Evolutionary conservation across 148 eudicot species (phyloP).

Genomic region (Chenopodium formosanum): DNA sequence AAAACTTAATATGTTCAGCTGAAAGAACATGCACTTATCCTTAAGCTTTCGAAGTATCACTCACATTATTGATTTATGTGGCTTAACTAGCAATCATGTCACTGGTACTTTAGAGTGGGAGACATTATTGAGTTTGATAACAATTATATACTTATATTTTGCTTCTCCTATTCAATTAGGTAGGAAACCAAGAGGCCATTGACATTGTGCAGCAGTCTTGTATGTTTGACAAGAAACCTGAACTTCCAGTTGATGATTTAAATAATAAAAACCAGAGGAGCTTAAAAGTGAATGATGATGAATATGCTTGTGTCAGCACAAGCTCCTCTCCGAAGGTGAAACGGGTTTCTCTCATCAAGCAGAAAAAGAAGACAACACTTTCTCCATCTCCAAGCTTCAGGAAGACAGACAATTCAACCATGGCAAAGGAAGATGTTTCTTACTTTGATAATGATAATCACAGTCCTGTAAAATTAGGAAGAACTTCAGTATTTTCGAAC

Average conservation of each 20-base stretch:
- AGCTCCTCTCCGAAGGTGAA: slow-evolving; percentile 52
- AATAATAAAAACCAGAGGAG: slow-evolving; percentile 21
- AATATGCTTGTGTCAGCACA: slow-evolving; percentile 29
- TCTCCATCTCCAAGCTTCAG: slow-evolving; percentile 28
- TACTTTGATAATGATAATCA: slow-evolving; percentile 40
- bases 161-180: slow-evolving; percentile 32
- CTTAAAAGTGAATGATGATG: slow-evolving; percentile 30
- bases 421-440: background rate
- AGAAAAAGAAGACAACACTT: slow-evolving; percentile 32
- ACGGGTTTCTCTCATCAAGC: slow-evolving; percentile 44
- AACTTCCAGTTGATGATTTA: slow-evolving; percentile 8
- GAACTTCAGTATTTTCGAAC: slow-evolving; percentile 37
- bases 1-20: background rate
- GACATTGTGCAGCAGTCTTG: slow-evolving; percentile 48
- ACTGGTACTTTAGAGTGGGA: background rate
- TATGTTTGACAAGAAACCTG: slow-evolving; percentile 34
- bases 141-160: background rate
- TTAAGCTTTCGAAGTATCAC: background rate
- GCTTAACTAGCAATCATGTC: background rate
- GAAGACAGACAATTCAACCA: slow-evolving; percentile 22
- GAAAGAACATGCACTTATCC: background rate
- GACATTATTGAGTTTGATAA: background rate
- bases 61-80: background rate
- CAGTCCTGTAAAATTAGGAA: slow-evolving; percentile 42
- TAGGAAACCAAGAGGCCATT: slow-evolving; percentile 78